Conservation (phyloP, 73 alveolate genomes). For the Durusdinium trenchii region DNA sequence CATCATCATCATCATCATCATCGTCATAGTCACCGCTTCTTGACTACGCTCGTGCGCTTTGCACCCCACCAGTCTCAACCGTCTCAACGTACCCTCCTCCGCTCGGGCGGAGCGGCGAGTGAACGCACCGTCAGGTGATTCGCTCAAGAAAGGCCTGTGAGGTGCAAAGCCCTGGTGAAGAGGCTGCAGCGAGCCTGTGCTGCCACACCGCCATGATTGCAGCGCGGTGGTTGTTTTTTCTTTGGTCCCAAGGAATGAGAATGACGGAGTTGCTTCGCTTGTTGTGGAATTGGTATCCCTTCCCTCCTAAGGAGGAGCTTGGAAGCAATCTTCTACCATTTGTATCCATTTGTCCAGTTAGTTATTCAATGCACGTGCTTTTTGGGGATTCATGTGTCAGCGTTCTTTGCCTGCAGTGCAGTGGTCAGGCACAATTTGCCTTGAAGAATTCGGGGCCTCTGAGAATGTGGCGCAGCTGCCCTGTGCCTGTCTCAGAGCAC, state of each 20-base stretch:
- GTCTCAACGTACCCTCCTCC: too few species aligned
- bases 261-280: too few species aligned
- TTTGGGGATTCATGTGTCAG: too few species aligned
- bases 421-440: constrained; percentile 69
- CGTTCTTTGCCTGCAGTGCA: too few species aligned
- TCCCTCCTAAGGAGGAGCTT: too few species aligned
- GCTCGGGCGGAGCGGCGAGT: too few species aligned
- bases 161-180: constrained; percentile 28
- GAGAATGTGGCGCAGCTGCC: constrained; percentile 71
- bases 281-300: too few species aligned
- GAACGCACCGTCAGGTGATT: background rate
- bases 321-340: too few species aligned
- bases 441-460: constrained; percentile 53
- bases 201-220: background rate
- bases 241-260: background rate
- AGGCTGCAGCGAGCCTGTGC: background rate
- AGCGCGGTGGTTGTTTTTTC: background rate
- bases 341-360: too few species aligned
- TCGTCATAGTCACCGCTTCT: background rate
- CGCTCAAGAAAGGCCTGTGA: constrained; percentile 49
- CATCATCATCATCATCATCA: background rate
- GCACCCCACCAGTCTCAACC: too few species aligned
- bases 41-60: background rate
- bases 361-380: too few species aligned
- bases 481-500: constrained; percentile 21